Base-by-base conservation (phyloP, 1,284 basidiomycete genomes). In the Malassezia equina region DNA sequence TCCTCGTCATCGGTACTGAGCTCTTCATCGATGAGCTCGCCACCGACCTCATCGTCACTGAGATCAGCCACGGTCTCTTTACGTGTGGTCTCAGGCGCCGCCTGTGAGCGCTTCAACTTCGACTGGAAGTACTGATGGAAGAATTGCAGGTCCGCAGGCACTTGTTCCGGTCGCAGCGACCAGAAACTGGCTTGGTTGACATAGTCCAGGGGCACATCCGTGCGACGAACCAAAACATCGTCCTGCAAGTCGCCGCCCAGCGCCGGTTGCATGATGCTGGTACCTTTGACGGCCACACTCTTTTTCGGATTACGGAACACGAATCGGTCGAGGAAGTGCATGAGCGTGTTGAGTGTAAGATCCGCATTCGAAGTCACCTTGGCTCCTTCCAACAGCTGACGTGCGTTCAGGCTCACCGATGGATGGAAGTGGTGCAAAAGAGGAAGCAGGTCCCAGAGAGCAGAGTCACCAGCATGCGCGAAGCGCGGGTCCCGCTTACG, bases 251-350 rank as follows among this genome's bases (percentile, higher is more conserved):
- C 47, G 9, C 31, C 59, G 7, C 84, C 83, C n/a, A 61, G 52
- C 33, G 59, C 55, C n/a, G 90, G 90, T 77, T 99, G 94, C 94
- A 98, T 98, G 59, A 68, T 66, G 46, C 66, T 67, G 2, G 87
- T 86, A 58, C 86, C 88, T 2, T 84, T 80, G 21, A 90, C 86
- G 62, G 85, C 86, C 11, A 77, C 71, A 3, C 82, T 71, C 76
- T 91, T 88, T 79, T 96, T 98, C 2, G 91, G 86, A 75, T 96
- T 96, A 73, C 90, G 88, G 79, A 90, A 96, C 27, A 96, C 87
- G 76, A 86, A 85, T 24, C 82, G 79, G 69, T 93, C 90, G 29
- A 93, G 80, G 80, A 94, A 93, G 66, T 89, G 89, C 1, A 88
- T 84, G 17, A 96, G 82, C 0, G 90, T 93, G 78, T 95, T 90